Evolutionary conservation across 2,329 filamentous ascomycete genomes (phyloP), one percentile per base, ranked within the genome.

Genomic region (Colletotrichum plurivorum): DNA sequence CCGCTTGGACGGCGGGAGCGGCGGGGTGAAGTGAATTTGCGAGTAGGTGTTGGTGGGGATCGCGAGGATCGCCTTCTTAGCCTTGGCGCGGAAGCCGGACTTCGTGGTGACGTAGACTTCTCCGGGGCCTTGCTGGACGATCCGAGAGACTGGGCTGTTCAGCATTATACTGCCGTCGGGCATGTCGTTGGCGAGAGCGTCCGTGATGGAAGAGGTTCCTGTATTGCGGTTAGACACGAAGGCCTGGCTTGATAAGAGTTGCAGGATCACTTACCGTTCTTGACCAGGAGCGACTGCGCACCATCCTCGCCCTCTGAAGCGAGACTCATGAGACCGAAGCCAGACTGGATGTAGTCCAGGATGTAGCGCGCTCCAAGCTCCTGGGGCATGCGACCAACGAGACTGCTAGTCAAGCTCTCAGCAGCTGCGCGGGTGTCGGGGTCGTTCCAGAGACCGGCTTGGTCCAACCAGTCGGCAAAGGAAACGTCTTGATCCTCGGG

Each of bases 1-100:
- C 20, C 69, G 55, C 56, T 81, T 79, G 4, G 58, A 58, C 0
- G 46, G 15, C 0, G 81, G 79, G 5, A 83, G 73, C 0, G 74
- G 63, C 9, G 76, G 76, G 5, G 72, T 68, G 53, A 77, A 76
- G 3, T 61, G 53, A 41, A 76, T 73, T 16, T 70, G 57, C 15
- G 49, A 39, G 46, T 74, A 77, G 4, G 73, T 70, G 27, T 74
- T 71, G 3, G 73, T 75, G 2, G 76, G 75, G 15, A 75, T 74
- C 13, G 76, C 75, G 20, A 77, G 53, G 53, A 77, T 71, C 49
- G 74, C 72, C 45, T 73, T 76, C 22, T 72, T 73, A 15, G 72
- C 67, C 22, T 63, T 69, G 58, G 71, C 74, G 3, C 20, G 31
- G 13, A 53, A 31, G 6, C 52, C 64, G 13, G 63, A 62, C 3